phyloP scores from a whole-genome alignment of 306 rosid species.

The Castanea sativa region DNA sequence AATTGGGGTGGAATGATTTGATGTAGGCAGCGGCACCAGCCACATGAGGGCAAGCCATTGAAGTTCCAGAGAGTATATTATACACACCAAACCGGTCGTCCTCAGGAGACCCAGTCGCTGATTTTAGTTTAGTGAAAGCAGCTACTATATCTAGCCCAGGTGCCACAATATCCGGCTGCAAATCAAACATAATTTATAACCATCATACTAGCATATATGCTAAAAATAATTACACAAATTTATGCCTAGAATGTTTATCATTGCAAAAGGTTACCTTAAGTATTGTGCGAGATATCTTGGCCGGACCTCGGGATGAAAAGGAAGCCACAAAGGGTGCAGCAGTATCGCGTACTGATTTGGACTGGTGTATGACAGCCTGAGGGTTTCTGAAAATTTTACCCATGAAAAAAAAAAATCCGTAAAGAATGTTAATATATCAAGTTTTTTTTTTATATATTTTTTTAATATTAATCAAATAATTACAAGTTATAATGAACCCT shows the following conservation, averaged over 20 bases:
- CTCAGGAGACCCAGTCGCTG: slow-evolving; percentile 25
- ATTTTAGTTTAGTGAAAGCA: slow-evolving; percentile 43
- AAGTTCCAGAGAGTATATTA: slow-evolving; percentile 70
- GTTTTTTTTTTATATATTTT: too few relatives aligned
- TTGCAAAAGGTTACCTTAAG: slow-evolving; percentile 49
- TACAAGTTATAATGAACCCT: too few relatives aligned
- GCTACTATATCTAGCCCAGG: slow-evolving; percentile 80
- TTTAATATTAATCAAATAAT: too few relatives aligned
- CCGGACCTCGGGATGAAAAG: slow-evolving; percentile 80
- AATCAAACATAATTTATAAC: too few relatives aligned
- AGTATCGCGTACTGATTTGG: slow-evolving; percentile 7
- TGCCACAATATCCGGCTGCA: slow-evolving; percentile 77
- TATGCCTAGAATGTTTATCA: too few relatives aligned
- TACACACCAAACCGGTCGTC: slow-evolving; percentile 42
- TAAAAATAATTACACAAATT: too few relatives aligned
- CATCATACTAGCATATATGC: too few relatives aligned
- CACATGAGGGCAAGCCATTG: slow-evolving; percentile 84
- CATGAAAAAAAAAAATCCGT: too few relatives aligned
- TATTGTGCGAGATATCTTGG: slow-evolving; percentile 32
- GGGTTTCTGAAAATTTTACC: slow-evolving; percentile 39
- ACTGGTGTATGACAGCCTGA: slow-evolving; percentile 48
- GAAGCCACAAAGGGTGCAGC: slow-evolving; percentile 63
- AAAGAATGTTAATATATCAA: too few relatives aligned
- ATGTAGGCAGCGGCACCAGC: slow-evolving; percentile 63
- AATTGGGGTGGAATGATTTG: slow-evolving; percentile 76